phyloP scores from a whole-genome alignment of 2,329 filamentous ascomycete species.

The Sporothrix euskadiensis region DNA sequence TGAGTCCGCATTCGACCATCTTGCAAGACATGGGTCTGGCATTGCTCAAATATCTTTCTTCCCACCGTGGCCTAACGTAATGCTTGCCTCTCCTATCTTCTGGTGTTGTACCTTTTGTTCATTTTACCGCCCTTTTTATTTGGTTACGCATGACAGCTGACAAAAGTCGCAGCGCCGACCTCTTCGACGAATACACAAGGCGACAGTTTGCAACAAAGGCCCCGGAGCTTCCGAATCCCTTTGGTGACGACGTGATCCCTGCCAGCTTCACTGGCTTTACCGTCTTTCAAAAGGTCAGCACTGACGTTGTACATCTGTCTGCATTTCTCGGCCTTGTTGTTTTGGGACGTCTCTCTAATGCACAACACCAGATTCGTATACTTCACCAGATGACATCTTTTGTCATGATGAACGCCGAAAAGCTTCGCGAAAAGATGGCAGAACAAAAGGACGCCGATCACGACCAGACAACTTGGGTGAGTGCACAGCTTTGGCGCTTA shows the following conservation, averaged over 20 bases:
- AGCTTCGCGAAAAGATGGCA: slow-evolving; percentile 81
- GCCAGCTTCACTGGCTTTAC: slow-evolving; percentile 79
- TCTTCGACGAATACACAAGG: slow-evolving; percentile 91
- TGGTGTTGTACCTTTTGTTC: not conserved
- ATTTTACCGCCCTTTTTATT: not conserved
- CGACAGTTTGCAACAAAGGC: slow-evolving; percentile 85
- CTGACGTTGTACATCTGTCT: not conserved
- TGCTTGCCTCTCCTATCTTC: slow-evolving; percentile 38
- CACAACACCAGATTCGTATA: slow-evolving; percentile 61
- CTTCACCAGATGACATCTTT: slow-evolving; percentile 88
- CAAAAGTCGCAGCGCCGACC: slow-evolving; percentile 62
- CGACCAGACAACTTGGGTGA: slow-evolving; percentile 82
- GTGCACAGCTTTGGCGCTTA: slow-evolving; percentile 36
- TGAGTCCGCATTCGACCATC: slow-evolving; percentile 73
- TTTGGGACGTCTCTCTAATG: not conserved
- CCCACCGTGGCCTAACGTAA: slow-evolving; percentile 87
- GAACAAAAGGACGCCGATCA: slow-evolving; percentile 81
- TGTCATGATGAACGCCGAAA: slow-evolving; percentile 83
- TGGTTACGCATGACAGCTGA: not conserved
- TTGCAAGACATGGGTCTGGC: slow-evolving; percentile 81
- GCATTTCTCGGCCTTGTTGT: not conserved
- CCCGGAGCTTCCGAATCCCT: slow-evolving; percentile 72
- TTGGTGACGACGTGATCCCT: slow-evolving; percentile 73
- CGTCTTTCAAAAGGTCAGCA: slow-evolving; percentile 69
- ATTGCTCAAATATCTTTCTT: slow-evolving; percentile 89